phyloP scores from a whole-genome alignment of 495 filamentous ascomycete genomes.

The Penicillium bialowiezense region DNA sequence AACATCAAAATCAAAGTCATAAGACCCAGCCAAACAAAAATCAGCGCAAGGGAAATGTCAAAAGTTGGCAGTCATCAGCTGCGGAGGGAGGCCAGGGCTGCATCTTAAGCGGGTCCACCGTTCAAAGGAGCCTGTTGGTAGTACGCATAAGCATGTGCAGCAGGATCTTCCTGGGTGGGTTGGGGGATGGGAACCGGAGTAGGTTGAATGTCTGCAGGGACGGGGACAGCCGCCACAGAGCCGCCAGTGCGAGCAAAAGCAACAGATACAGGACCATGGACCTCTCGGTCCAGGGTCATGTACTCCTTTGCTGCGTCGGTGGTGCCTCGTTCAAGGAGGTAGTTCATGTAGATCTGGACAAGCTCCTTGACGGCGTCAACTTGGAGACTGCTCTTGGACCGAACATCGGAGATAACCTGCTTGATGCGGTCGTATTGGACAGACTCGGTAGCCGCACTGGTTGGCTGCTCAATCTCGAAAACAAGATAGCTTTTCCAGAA shows the following conservation, averaged over 20 bases:
- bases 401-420: constrained; percentile 74
- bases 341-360: constrained; percentile 74
- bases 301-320: constrained; percentile 84
- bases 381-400: constrained; percentile 69
- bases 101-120: constrained; percentile 15
- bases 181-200: constrained; percentile 9
- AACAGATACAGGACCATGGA: constrained; percentile 64
- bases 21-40: constrained; percentile 1
- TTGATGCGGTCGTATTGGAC: constrained; percentile 72
- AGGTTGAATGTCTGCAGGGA: constrained; percentile 12
- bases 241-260: constrained; percentile 32
- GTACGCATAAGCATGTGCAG: constrained; percentile 36
- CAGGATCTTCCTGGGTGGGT: constrained; percentile 18
- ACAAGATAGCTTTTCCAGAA: constrained; percentile 91
- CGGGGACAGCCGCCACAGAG: constrained; percentile 15
- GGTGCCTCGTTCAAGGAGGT: constrained; percentile 80
- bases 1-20: constrained; percentile 4
- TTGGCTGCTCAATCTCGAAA: constrained; percentile 89
- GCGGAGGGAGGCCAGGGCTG: constrained; percentile 4
- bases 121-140: constrained; percentile 40
- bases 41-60: constrained; percentile 7
- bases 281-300: constrained; percentile 75
- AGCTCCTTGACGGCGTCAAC: constrained; percentile 70
- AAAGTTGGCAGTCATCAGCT: constrained; percentile 4
- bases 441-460: constrained; percentile 59